Evolutionary conservation across 2,329 filamentous ascomycete genomes (phyloP), one percentile per base, ranked within the genome.

Genomic region (Cryphonectria nitschkei): DNA sequence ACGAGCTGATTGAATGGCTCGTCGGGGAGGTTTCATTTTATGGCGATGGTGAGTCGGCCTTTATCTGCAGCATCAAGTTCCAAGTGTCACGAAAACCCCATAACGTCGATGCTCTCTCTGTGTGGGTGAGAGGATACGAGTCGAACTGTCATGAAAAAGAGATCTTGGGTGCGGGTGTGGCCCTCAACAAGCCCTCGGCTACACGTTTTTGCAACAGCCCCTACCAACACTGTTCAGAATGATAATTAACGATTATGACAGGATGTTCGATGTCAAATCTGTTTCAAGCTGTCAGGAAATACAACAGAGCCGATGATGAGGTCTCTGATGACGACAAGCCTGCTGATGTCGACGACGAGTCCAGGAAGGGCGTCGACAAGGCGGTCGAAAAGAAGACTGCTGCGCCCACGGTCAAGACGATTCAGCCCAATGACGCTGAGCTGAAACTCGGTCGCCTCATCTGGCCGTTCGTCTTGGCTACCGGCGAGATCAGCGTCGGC

Each of bases 1-100:
- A 84, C 75, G 81, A 82, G 75, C 76, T 84, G 75, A 79, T 84
- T 67, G 82, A 84, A 74, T 80, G 79, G 72, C 81, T 84, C 71
- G 77, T 84, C 69, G 79, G 77, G 1, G 81, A 84, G 77, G 82
- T 83, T 58, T 82, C 82, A 26, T 84, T 83, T 75, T 81, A 80
- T 50, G 82, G 83, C 46, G 78, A 81, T 68, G 82, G 83, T 84
- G 71, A 76, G 82, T 78, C 64, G n/a, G 68, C 14, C 50, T 50
- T 22, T 65, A n/a, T 39, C 11, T 22, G 4, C 7, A 26, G 56
- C 46, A 41, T 8, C 39, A 26, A 34, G 16, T 9, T 26, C 8
- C 16, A 8, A 19, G 2, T 32, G 34, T 41, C 22, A 46, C 66
- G 56, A 56, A 68, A 68, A 22, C 6, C 34, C 3, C 9, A 14